Percentiles rank a stretch among this genome's conserved stretches.
These are phyloP conservation scores for Penicillium freii DNA, from an alignment of 2,329 filamentous ascomycete species.

Conservation along the genomic window DNA sequence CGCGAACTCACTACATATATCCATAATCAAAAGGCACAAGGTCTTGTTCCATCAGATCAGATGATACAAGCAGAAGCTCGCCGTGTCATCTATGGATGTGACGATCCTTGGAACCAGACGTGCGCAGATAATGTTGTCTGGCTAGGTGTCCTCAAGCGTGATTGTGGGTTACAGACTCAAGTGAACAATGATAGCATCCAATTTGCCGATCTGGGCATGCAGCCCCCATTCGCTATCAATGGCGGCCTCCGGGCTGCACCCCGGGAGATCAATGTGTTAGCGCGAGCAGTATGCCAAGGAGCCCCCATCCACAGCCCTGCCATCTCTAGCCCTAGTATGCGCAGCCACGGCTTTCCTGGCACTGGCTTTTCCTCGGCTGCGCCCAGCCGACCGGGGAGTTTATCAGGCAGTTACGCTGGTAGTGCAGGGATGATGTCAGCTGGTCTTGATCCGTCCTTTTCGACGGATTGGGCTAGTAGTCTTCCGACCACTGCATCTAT, in stretches of 20 bases:
- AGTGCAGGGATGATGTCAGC: constrained; percentile 33
- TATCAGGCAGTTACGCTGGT: constrained; percentile 36
- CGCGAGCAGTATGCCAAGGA: constrained; percentile 24
- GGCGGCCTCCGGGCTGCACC: constrained; percentile 37
- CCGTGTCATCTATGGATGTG: constrained; percentile 34
- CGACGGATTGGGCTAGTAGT: constrained; percentile 36
- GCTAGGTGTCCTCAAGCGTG: constrained; percentile 46
- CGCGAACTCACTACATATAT: constrained; percentile 43
- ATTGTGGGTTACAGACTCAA: constrained; percentile 38
- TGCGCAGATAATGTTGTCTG: constrained; percentile 49
- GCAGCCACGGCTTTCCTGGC: constrained; percentile 31
- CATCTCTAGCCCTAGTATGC: constrained; percentile 32
- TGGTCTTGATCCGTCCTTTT: constrained; percentile 27
- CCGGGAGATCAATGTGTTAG: constrained; percentile 34
- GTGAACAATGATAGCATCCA: constrained; percentile 36
- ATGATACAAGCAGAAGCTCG: constrained; percentile 40
- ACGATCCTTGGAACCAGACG: constrained; percentile 45
- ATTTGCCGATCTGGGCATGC: constrained; percentile 42
- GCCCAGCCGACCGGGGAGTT: constrained; percentile 38
- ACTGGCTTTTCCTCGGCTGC: constrained; percentile 36
- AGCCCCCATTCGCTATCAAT: constrained; percentile 43
- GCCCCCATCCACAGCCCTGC: constrained; percentile 26
- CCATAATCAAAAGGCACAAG: constrained; percentile 32
- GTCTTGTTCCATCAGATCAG: constrained; percentile 38
- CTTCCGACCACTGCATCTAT: constrained; percentile 33